Conservation (phyloP, 192 early-diverging fungal species). For the Phlyctochytrium arcticum region DNA sequence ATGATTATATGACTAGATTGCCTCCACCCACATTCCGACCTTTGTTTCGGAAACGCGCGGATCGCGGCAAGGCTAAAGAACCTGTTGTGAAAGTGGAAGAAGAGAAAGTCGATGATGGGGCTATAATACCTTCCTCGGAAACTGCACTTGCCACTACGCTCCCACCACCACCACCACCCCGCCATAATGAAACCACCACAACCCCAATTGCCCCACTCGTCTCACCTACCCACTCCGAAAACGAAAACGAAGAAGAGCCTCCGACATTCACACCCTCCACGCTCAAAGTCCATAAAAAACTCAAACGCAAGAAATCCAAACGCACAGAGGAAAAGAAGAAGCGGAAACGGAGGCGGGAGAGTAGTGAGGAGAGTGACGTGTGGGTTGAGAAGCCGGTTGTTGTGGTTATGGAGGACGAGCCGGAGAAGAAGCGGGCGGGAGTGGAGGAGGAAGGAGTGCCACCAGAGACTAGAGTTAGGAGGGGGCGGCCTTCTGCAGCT, state of each 20-base stretch:
- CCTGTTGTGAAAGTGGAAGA: background rate
- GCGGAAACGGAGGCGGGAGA: background rate
- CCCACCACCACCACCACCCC: too few relatives aligned
- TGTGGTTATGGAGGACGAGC: background rate
- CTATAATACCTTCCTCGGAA: background rate
- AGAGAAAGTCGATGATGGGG: background rate
- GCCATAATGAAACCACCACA: background rate
- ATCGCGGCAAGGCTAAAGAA: constrained; percentile 7
- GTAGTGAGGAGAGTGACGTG: constrained; percentile 8
- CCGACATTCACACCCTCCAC: too few relatives aligned
- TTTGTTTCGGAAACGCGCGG: constrained; percentile 21
- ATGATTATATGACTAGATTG: too few relatives aligned
- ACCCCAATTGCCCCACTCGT: background rate
- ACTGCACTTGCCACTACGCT: background rate
- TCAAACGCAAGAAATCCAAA: constrained; percentile 10
- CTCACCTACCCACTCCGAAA: too few relatives aligned
- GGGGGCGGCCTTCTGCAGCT: too few relatives aligned
- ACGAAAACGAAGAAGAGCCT: background rate
- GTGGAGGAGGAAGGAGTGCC: too few relatives aligned
- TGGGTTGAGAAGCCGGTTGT: constrained; percentile 13
- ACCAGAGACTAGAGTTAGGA: too few relatives aligned
- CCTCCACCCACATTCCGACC: constrained; percentile 35
- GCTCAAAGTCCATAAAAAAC: background rate
- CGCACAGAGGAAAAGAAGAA: constrained; percentile 13
- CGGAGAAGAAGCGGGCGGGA: too few relatives aligned